Evolutionary conservation across 495 filamentous ascomycete species (phyloP), one percentile per base, ranked within the genome.

Genomic region (Pyrenopolyporus hunteri): DNA sequence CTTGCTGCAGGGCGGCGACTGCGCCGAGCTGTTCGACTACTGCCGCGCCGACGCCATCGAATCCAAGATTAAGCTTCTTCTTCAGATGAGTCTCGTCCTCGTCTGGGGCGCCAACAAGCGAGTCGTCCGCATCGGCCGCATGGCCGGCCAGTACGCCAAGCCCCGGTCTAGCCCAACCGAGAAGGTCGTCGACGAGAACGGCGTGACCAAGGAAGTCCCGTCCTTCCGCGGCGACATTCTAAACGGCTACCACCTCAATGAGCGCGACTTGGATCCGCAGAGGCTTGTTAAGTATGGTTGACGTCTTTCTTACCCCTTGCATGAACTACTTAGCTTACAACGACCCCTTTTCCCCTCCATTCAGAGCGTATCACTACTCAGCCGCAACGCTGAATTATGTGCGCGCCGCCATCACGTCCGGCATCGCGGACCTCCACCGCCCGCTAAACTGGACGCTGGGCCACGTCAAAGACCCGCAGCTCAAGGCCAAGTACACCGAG

Each of bases 111-210:
- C 78, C 52, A 90, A 96, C 75, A 97, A 95, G 75, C 91, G 91
- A 20, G 92, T 98, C 19, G 91, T 98, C 49, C 86, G 94, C 60
- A 94, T 98, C 64, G 94, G 90, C 13, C 85, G 94, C 43, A 97
- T 97, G 87, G 94, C 94, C 13, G 94, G 94, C 3, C 94, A 98
- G 76, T 98, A 93, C 56, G 94, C 94, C 14, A 98, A 98, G 72
- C 94, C 94, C 1, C 81, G 94, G 28, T 96, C 91, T 10, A 94
- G 87, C 47, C 89, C 93, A 2, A 94, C 87, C 46, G 94, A 98
- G 77, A 80, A 81, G 2, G 74, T 96, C 52, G 36, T 52, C 6
- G 19, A 37, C 16, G 75, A 95, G 31, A 33, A 62, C 63, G 93
- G 93, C 44, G 60, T 14, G 8, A 51, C 52, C 0, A 83, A 83